Conservation (phyloP, 2,329 filamentous ascomycete genomes). For the Gaeumannomyces sp. region DNA sequence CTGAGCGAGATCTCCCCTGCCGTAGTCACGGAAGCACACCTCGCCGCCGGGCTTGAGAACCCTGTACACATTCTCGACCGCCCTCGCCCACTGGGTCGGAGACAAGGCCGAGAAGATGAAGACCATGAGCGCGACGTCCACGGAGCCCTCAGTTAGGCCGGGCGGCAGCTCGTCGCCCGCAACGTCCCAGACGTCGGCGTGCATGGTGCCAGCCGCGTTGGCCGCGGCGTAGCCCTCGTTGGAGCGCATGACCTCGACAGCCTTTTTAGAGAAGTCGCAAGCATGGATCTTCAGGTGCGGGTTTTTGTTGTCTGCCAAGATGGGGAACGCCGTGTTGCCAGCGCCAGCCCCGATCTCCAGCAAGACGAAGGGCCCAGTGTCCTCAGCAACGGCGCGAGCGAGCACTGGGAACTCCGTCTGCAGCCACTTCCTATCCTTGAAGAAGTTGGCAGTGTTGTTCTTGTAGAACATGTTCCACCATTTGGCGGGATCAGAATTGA, state of each 20-base stretch:
- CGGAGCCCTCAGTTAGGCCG: slow-evolving; percentile 66
- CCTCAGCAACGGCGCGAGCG: slow-evolving; percentile 63
- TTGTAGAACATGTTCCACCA: slow-evolving; percentile 99
- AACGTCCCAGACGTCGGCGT: slow-evolving; percentile 93
- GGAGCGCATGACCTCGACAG: slow-evolving; percentile 83
- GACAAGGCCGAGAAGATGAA: slow-evolving; percentile 95
- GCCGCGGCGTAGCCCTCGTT: slow-evolving; percentile 66
- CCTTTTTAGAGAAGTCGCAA: slow-evolving; percentile 93
- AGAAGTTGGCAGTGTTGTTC: slow-evolving; percentile 95
- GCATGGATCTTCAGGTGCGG: slow-evolving; percentile 77
- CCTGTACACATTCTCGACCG: slow-evolving; percentile 72
- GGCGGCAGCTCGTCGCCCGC: slow-evolving; percentile 68
- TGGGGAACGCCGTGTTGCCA: slow-evolving; percentile 92
- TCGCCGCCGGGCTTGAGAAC: slow-evolving; percentile 88
- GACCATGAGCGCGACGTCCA: slow-evolving; percentile 89
- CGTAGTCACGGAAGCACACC: slow-evolving; percentile 94
- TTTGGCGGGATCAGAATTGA: slow-evolving; percentile 84
- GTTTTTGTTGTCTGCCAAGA: slow-evolving; percentile 80
- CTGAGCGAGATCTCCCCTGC: slow-evolving; percentile 89
- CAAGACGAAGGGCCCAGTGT: slow-evolving; percentile 63
- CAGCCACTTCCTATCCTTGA: slow-evolving; percentile 97
- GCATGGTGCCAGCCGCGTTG: slow-evolving; percentile 44
- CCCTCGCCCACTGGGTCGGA: slow-evolving; percentile 76
- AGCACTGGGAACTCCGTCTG: slow-evolving; percentile 92
- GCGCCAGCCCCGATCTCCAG: slow-evolving; percentile 93